These are phyloP conservation scores for Desmodesmus armatus DNA, from an alignment of 139 green algal species.

Conservation along the genomic window DNA sequence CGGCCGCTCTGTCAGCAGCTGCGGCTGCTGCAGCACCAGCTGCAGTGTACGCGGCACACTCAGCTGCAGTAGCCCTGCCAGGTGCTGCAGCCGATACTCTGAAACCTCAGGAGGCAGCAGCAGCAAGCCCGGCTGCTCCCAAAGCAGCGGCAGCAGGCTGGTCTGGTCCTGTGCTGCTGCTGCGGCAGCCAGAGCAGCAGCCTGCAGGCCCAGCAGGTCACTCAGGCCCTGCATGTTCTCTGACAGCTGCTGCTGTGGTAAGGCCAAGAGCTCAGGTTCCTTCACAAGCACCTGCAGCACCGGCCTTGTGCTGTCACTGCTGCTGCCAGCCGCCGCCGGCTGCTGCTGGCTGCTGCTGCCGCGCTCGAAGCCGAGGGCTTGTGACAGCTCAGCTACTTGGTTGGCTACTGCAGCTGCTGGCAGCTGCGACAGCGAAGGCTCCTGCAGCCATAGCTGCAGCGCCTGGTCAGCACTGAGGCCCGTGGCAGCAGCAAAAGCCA, in stretches of 20 bases:
- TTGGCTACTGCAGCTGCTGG: background rate
- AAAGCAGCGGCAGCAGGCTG: slow-evolving; percentile 26
- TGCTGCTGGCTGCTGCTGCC: background rate
- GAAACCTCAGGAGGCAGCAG: slow-evolving; percentile 12
- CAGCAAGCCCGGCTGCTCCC: slow-evolving; percentile 22
- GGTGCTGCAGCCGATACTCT: slow-evolving; percentile 18
- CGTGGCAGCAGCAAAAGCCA: slow-evolving; percentile 36
- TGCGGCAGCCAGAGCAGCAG: too few species aligned
- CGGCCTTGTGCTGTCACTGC: slow-evolving; percentile 1
- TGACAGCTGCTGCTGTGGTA: background rate
- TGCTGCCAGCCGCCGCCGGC: background rate
- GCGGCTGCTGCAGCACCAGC: slow-evolving; percentile 13
- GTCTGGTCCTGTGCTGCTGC: too few species aligned
- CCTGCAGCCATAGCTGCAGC: slow-evolving; percentile 47
- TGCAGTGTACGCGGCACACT: background rate
- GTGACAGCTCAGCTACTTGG: background rate
- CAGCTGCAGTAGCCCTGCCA: slow-evolving; percentile 15
- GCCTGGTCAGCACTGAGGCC: slow-evolving; percentile 15
- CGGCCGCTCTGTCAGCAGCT: slow-evolving; percentile 35
- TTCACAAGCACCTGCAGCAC: slow-evolving; percentile 32
- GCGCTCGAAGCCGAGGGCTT: background rate
- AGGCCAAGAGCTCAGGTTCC: slow-evolving; percentile 1
- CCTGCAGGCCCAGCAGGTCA: slow-evolving; percentile 15
- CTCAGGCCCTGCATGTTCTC: slow-evolving; percentile 24
- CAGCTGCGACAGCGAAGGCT: slow-evolving; percentile 28